Evolutionary conservation across 192 early-diverging fungal genomes (phyloP).

Genomic region (Backusella circina): DNA sequence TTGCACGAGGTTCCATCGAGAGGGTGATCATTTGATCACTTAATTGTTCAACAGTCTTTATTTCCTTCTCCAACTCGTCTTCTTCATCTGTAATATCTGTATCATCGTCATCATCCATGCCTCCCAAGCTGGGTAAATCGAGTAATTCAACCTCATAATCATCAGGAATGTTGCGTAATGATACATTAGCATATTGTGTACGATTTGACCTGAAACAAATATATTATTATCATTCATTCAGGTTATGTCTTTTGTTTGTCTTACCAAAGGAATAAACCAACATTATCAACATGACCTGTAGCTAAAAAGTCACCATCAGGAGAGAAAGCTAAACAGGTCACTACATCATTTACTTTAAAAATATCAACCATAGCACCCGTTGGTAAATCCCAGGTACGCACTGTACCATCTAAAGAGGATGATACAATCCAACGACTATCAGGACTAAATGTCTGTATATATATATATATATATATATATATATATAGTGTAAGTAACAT

Average conservation of each 20-base stretch:
- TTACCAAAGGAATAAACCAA: constrained; percentile 90
- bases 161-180: constrained; percentile 61
- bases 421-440: constrained; percentile 93
- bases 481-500: not conserved
- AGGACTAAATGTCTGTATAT: constrained; percentile 72
- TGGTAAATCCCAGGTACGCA: constrained; percentile 96
- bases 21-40: constrained; percentile 85
- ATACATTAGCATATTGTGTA: constrained; percentile 71
- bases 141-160: constrained; percentile 46
- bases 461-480: no score
- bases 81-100: constrained; percentile 19
- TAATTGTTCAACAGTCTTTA: constrained; percentile 45
- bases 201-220: constrained; percentile 60
- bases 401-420: constrained; percentile 74
- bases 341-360: constrained; percentile 71
- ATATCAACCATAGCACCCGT: constrained; percentile 86
- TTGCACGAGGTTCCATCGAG: constrained; percentile 74
- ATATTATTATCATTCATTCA: not conserved
- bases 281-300: constrained; percentile 86
- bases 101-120: constrained; percentile 49
- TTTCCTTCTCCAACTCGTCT: constrained; percentile 23
- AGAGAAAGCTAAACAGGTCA: constrained; percentile 85
- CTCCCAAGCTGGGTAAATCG: constrained; percentile 58
- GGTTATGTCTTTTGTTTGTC: not conserved
- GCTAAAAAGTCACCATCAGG: constrained; percentile 91